Evolutionary conservation across 176 grass and related monocot species (phyloP).

Genomic region (Poa annua): DNA sequence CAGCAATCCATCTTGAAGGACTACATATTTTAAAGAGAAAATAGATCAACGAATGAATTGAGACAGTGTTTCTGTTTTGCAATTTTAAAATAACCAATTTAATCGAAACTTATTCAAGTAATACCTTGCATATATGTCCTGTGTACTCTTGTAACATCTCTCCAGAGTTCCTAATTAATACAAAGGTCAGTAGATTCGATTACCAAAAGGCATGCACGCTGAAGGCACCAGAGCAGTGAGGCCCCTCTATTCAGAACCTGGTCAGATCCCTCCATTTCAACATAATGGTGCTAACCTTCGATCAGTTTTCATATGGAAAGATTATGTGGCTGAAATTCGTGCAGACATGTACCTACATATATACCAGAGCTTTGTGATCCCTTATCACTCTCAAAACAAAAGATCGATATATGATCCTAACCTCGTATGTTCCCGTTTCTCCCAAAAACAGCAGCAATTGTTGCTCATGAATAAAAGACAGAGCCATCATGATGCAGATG

Average conservation of each 20-base stretch:
- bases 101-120: background rate
- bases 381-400: conserved; percentile 23
- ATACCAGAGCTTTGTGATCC: background rate
- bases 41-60: conserved; percentile 23
- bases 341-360: background rate
- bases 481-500: background rate
- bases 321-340: background rate
- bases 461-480: background rate
- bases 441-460: background rate
- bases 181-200: background rate
- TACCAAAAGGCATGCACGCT: background rate
- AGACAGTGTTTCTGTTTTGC: background rate
- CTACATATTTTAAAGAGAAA: conserved; percentile 38
- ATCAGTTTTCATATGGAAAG: background rate
- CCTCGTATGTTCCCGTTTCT: background rate
- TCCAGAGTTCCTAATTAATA: conserved; percentile 67
- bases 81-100: conserved; percentile 13
- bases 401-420: conserved; percentile 3
- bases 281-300: background rate
- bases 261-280: background rate
- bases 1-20: conserved; percentile 98
- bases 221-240: conserved; percentile 4
- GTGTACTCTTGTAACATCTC: conserved; percentile 94
- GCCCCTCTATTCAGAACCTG: background rate
- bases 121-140: conserved; percentile 89